A percentile compares a stretch with the other conserved stretches of the same genome.
Conservation (phyloP, 1,284 basidiomycete species). For the Sporisorium scitamineum region DNA sequence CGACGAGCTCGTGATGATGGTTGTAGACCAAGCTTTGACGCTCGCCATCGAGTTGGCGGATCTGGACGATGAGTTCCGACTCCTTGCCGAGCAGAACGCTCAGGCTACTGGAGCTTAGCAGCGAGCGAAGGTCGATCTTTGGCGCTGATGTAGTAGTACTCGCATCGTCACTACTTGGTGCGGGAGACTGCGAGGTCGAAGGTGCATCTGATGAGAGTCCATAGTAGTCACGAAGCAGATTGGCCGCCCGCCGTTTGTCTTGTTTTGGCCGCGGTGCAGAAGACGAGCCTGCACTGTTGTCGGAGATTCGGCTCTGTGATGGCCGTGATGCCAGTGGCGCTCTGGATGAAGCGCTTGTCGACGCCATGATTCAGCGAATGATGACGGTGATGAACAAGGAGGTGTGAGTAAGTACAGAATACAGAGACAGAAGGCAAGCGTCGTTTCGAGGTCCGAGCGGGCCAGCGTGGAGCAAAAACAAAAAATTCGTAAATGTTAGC, state of each 20-base stretch:
- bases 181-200: slow-evolving; percentile 13
- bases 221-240: slow-evolving; percentile 62
- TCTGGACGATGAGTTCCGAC: slow-evolving; percentile 72
- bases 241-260: slow-evolving; percentile 45
- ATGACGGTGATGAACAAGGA: not conserved
- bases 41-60: slow-evolving; percentile 86
- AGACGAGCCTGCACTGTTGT: slow-evolving; percentile 4
- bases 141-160: not conserved
- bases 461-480: not conserved
- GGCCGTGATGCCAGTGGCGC: slow-evolving; percentile 6
- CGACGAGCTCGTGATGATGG: slow-evolving; percentile 91
- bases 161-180: not conserved
- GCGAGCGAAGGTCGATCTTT: slow-evolving; percentile 34
- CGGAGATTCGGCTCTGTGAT: slow-evolving; percentile 3
- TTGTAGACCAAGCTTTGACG: slow-evolving; percentile 91
- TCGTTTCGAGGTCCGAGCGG: slow-evolving; percentile 1
- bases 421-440: not conserved
- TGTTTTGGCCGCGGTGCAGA: slow-evolving; percentile 12
- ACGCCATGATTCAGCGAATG: slow-evolving; percentile 2
- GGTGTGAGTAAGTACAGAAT: not conserved
- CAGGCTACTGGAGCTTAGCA: slow-evolving; percentile 43
- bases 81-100: slow-evolving; percentile 51
- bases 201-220: slow-evolving; percentile 43
- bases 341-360: slow-evolving; percentile 3
- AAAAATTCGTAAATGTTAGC: not conserved